Conservation (phyloP, 106 monocot genomes). For the Hemerocallis citrina region DNA sequence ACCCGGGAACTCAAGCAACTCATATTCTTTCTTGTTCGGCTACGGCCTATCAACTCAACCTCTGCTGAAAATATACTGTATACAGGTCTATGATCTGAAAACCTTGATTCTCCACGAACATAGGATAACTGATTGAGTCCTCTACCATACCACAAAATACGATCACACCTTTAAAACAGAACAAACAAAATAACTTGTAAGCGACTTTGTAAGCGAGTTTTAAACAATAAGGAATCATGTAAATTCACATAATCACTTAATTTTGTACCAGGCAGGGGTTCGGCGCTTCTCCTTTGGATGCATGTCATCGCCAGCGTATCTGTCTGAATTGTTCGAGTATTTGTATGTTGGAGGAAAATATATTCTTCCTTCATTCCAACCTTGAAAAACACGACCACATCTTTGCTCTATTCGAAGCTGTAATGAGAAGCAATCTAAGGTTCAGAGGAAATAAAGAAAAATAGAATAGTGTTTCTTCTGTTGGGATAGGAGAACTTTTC, state of each 20-base stretch:
- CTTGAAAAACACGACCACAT: slow-evolving; percentile 42
- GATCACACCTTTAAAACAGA: slow-evolving; percentile 51
- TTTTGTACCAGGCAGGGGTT: slow-evolving; percentile 54
- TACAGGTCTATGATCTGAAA: slow-evolving; percentile 77
- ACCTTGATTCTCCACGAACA: slow-evolving; percentile 68
- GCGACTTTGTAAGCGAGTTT: background rate
- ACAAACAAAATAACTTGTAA: background rate
- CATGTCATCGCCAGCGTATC: slow-evolving; percentile 49
- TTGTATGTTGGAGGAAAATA: slow-evolving; percentile 68
- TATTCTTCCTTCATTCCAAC: slow-evolving; percentile 65
- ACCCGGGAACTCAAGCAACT: slow-evolving; percentile 31
- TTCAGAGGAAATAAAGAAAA: background rate
- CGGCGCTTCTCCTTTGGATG: slow-evolving; percentile 53
- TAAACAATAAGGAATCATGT: background rate
- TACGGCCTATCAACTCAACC: slow-evolving; percentile 46
- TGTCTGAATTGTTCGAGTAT: slow-evolving; percentile 58
- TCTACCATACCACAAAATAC: slow-evolving; percentile 73
- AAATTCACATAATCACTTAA: background rate
- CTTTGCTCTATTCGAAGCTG: slow-evolving; percentile 59
- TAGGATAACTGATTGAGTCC: slow-evolving; percentile 65
- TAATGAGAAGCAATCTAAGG: background rate
- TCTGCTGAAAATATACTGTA: slow-evolving; percentile 60
- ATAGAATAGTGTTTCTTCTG: background rate
- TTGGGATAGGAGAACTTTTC: background rate
- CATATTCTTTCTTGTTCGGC: slow-evolving; percentile 23